phyloP scores from a whole-genome alignment of 116 monocot genomes.

The Thalassia testudinum region DNA sequence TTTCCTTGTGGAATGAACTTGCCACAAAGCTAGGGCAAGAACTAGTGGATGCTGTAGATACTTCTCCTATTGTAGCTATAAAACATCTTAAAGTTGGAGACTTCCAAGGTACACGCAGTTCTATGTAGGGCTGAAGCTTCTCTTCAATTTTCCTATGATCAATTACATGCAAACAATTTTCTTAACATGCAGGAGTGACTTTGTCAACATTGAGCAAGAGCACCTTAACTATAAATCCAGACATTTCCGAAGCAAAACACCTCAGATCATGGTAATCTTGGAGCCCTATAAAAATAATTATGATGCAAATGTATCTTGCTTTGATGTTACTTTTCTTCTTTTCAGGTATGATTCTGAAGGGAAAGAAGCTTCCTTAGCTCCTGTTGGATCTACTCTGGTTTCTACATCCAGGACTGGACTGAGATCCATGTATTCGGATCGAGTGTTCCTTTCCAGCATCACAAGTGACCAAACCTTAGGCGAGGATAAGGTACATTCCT shows the following conservation, averaged over 20 bases:
- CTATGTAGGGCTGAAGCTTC: not conserved
- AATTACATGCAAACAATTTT: not conserved
- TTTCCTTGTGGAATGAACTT: constrained; percentile 72
- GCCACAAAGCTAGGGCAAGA: constrained; percentile 70
- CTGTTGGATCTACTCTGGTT: constrained; percentile 40
- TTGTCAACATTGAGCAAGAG: constrained; percentile 80
- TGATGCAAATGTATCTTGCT: not conserved
- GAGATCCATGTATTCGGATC: constrained; percentile 75
- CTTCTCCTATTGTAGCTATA: constrained; percentile 62
- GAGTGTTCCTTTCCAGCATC: constrained; percentile 70
- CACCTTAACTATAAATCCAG: constrained; percentile 61
- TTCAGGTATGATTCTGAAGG: constrained; percentile 91
- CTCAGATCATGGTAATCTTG: constrained; percentile 68
- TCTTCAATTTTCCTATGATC: not conserved
- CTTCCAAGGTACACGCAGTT: constrained; percentile 52
- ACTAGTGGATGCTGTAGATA: constrained; percentile 63
- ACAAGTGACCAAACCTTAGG: constrained; percentile 61
- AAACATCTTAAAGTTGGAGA: constrained; percentile 87
- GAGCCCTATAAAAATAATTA: not conserved
- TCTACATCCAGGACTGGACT: constrained; percentile 25
- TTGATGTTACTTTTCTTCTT: not conserved
- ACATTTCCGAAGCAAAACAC: constrained; percentile 54
- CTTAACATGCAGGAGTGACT: constrained; percentile 40
- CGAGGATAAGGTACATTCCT: constrained; percentile 63
- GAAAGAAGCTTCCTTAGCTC: constrained; percentile 37